A percentile compares a stretch with the other conserved stretches of the same genome.
These are phyloP conservation scores for Corynascus novoguineensis DNA, from an alignment of 495 filamentous ascomycete species.

Conservation along the genomic window DNA sequence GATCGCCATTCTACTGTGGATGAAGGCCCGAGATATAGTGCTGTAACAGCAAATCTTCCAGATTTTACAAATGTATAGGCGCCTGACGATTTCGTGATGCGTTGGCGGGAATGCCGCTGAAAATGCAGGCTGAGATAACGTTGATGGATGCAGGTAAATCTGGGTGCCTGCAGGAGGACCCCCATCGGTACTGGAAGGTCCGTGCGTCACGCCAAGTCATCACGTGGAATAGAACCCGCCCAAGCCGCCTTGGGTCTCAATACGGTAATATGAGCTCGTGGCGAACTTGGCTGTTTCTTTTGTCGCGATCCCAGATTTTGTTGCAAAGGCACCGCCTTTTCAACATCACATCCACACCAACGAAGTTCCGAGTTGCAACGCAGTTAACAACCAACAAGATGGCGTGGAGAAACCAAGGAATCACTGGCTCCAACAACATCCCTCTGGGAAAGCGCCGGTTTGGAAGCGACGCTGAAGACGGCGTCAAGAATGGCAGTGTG, in stretches of 20 bases:
- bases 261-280: not conserved
- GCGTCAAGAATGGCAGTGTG: conserved; percentile 36
- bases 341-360: not conserved
- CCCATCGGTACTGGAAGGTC: too few species aligned
- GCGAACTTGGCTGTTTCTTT: not conserved
- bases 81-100: too few species aligned
- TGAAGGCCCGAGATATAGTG: too few species aligned
- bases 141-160: too few species aligned
- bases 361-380: not conserved
- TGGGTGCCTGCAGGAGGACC: too few species aligned
- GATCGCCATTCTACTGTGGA: too few species aligned
- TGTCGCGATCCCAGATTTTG: not conserved
- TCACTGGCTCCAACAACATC: conserved; percentile 98
- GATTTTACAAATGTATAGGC: too few species aligned
- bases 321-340: not conserved
- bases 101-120: too few species aligned
- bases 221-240: too few species aligned
- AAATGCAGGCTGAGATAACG: too few species aligned
- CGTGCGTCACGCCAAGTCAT: not conserved
- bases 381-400: conserved; percentile 42
- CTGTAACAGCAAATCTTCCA: too few species aligned
- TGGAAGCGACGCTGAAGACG: conserved; percentile 52
- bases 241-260: not conserved
- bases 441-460: conserved; percentile 89
- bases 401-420: conserved; percentile 91